Conservation (phyloP, 306 rosid species). For the apple (Malus domestica) region DNA sequence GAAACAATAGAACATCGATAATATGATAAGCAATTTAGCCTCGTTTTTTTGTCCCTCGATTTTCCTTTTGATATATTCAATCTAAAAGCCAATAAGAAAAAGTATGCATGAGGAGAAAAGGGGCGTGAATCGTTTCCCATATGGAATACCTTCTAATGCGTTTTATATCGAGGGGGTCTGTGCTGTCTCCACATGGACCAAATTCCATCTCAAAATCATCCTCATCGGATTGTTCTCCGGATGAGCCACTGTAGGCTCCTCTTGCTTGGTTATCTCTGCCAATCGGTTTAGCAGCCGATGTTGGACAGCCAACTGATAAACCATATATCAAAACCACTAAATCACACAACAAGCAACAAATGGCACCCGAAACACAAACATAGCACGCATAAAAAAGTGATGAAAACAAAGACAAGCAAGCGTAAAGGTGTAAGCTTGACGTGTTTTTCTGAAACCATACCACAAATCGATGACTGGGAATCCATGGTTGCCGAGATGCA, state of each 20-base stretch:
- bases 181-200: slow-evolving; percentile 61
- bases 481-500: slow-evolving; percentile 55
- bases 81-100: background rate
- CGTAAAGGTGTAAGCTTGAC: background rate
- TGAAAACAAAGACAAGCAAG: background rate
- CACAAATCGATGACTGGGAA: slow-evolving; percentile 71
- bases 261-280: slow-evolving; percentile 38
- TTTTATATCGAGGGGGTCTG: slow-evolving; percentile 39
- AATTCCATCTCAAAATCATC: slow-evolving; percentile 51
- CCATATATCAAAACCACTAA: background rate
- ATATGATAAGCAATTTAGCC: background rate
- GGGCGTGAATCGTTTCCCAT: background rate
- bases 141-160: slow-evolving; percentile 60
- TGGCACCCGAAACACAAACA: background rate
- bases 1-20: background rate
- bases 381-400: background rate
- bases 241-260: slow-evolving; percentile 63
- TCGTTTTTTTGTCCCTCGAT: background rate
- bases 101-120: background rate
- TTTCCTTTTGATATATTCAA: no score
- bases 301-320: slow-evolving; percentile 66
- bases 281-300: slow-evolving; percentile 50
- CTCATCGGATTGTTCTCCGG: slow-evolving; percentile 69
- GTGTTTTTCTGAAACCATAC: slow-evolving; percentile 12
- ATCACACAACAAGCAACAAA: background rate